Percentiles rank a stretch among this genome's conserved stretches.
Evolutionary conservation across 345 rosid genomes (phyloP).

Genomic region (Euphorbia pulcherrima): DNA sequence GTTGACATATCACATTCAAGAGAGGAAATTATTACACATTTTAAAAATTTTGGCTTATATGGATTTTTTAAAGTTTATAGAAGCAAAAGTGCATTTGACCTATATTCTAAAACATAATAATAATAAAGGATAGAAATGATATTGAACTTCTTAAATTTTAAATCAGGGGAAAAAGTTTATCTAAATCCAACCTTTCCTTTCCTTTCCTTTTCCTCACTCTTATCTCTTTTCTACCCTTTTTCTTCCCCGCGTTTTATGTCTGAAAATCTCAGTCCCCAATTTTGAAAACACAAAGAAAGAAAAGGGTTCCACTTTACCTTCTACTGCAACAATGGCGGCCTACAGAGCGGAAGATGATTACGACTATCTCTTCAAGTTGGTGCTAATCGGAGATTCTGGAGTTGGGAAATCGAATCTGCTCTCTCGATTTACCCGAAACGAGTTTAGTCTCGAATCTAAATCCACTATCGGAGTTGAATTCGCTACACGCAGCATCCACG

Average conservation of each 20-base stretch:
- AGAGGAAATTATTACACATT: too few species aligned
- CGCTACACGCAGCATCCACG: conserved; percentile 71
- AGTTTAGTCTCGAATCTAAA: conserved; percentile 79
- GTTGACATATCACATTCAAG: too few species aligned
- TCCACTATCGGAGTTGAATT: conserved; percentile 84
- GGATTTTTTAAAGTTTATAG: too few species aligned
- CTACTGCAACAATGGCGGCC: conserved; percentile 39
- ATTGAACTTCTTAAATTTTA: background rate
- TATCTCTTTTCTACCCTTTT: background rate
- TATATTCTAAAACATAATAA: too few species aligned
- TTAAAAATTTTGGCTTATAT: too few species aligned
- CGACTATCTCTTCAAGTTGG: conserved; percentile 76
- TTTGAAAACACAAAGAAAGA: background rate
- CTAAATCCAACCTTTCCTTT: background rate
- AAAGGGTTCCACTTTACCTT: background rate
- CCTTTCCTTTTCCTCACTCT: too few species aligned
- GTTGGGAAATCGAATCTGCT: conserved; percentile 78
- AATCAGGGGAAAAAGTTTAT: background rate
- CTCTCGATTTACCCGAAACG: conserved; percentile 69
- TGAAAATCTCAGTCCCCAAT: background rate
- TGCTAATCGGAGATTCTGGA: conserved; percentile 74
- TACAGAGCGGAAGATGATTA: conserved; percentile 83
- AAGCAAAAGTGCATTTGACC: too few species aligned
- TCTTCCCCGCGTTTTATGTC: background rate
- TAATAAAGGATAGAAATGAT: too few species aligned